Evolutionary conservation across 2,329 filamentous ascomycete genomes (phyloP).

Genomic region (Fusarium sp.): DNA sequence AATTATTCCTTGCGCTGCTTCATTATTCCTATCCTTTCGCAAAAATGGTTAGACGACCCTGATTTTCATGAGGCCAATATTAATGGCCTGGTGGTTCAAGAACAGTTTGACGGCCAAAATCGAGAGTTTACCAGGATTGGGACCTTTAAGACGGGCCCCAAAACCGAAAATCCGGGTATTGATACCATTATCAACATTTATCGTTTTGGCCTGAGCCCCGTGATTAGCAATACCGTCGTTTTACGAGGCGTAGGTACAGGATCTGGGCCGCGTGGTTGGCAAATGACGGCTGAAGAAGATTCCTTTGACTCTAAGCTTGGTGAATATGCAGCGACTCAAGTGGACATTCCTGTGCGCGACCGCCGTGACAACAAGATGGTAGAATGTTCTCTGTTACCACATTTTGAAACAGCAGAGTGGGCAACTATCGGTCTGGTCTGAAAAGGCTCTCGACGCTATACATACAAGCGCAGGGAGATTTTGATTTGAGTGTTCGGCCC

Average conservation of each 20-base stretch:
- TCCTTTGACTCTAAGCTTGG: too few relatives aligned
- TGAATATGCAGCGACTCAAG: not conserved
- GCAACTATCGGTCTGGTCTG: not conserved
- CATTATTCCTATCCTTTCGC: not conserved
- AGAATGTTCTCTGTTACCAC: not conserved
- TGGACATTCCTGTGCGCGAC: not conserved
- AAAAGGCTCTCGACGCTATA: too few relatives aligned
- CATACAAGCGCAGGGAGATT: not conserved
- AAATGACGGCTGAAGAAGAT: too few relatives aligned
- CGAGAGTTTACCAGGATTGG: not conserved
- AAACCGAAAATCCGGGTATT: too few relatives aligned
- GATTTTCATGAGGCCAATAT: not conserved
- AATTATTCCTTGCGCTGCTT: not conserved
- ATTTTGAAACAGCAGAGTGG: not conserved
- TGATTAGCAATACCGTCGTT: too few relatives aligned
- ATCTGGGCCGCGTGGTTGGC: too few relatives aligned
- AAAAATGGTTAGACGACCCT: too few relatives aligned
- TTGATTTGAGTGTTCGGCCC: too few relatives aligned
- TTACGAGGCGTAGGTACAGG: too few relatives aligned
- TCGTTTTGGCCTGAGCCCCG: not conserved
- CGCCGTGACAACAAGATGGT: not conserved
- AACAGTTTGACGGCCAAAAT: not conserved
- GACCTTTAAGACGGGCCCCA: not conserved
- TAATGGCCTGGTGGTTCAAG: not conserved
- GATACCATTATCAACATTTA: too few relatives aligned